phyloP scores from a whole-genome alignment of 306 rosid genomes.

The Rosa chinensis region DNA sequence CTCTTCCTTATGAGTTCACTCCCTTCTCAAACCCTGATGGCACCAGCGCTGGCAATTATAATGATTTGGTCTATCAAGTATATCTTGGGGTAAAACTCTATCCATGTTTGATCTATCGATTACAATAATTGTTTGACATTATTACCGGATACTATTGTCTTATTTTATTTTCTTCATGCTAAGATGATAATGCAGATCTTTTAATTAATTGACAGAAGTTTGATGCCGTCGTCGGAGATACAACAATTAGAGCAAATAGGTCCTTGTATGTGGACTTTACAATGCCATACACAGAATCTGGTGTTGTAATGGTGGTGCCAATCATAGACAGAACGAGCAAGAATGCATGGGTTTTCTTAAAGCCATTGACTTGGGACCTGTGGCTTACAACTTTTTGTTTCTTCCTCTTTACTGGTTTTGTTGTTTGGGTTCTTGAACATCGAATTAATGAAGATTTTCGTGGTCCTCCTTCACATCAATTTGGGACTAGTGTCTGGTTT shows the following conservation, averaged over 20 bases:
- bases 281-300: constrained; percentile 40
- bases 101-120: background rate
- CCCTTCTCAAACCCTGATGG: constrained; percentile 25
- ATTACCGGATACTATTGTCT: no score
- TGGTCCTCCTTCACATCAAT: constrained; percentile 28
- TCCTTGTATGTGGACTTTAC: constrained; percentile 40
- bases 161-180: no score
- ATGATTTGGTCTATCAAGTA: constrained; percentile 33
- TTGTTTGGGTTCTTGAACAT: constrained; percentile 49
- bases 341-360: constrained; percentile 43
- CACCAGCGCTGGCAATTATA: constrained; percentile 14
- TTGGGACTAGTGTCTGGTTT: constrained; percentile 44
- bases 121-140: background rate
- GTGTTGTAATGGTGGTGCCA: constrained; percentile 36
- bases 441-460: constrained; percentile 36
- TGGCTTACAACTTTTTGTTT: constrained; percentile 32
- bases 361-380: constrained; percentile 39
- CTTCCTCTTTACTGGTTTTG: constrained; percentile 38
- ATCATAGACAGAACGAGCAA: constrained; percentile 1
- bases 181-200: background rate
- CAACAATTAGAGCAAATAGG: constrained; percentile 31
- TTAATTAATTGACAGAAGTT: constrained; percentile 10
- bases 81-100: constrained; percentile 25
- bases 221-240: constrained; percentile 46
- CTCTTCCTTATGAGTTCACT: constrained; percentile 28